Conservation (phyloP, 2,329 filamentous ascomycete genomes). For the Fusarium longipes region DNA sequence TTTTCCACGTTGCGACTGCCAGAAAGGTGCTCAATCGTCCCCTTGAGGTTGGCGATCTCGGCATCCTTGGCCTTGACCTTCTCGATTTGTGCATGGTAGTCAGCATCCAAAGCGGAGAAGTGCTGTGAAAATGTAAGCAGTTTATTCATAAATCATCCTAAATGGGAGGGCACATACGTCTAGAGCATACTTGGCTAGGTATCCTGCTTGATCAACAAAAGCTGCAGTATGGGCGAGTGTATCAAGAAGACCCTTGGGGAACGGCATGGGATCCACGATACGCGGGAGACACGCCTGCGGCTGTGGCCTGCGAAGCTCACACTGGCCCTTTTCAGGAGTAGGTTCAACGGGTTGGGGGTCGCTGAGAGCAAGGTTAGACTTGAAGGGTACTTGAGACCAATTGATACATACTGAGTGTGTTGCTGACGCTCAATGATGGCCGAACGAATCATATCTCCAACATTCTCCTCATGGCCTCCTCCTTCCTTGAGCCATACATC, state of each 20-base stretch:
- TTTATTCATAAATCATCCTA: fast-evolving
- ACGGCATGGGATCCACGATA: constrained; percentile 21
- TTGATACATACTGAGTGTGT: constrained; percentile 19
- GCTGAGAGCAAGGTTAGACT: not conserved
- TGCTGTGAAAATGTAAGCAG: not conserved
- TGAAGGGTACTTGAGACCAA: fast-evolving
- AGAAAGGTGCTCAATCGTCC: not conserved
- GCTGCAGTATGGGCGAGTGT: constrained; percentile 17
- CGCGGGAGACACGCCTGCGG: constrained; percentile 9
- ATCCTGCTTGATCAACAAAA: constrained; percentile 35
- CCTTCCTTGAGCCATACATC: constrained; percentile 6
- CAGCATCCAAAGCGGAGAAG: not conserved
- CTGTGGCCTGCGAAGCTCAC: constrained; percentile 28
- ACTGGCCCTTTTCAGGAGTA: not conserved
- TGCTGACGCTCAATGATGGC: constrained; percentile 13
- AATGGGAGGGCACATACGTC: not conserved
- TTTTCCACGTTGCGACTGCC: not conserved
- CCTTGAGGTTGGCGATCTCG: constrained; percentile 4
- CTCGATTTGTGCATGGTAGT: not conserved
- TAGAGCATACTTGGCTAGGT: constrained; percentile 34
- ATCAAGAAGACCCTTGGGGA: constrained; percentile 27
- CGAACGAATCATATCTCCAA: constrained; percentile 11
- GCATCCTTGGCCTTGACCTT: constrained; percentile 3
- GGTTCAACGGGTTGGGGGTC: constrained; percentile 1
- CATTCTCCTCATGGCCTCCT: not conserved